phyloP scores from a whole-genome alignment of 2,329 filamentous ascomycete genomes.

The Didymella glomerata region DNA sequence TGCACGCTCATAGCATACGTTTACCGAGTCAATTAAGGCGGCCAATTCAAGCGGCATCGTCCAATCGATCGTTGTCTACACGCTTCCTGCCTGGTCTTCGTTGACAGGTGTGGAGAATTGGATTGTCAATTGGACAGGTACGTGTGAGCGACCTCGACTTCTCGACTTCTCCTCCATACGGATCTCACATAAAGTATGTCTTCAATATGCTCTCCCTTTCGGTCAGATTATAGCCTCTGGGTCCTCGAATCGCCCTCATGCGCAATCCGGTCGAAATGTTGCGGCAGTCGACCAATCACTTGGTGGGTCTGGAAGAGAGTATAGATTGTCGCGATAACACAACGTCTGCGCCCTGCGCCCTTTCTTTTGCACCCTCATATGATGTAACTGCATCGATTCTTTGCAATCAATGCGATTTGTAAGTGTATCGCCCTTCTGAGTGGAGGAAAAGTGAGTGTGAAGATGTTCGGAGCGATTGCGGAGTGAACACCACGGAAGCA shows the following conservation, averaged over 20 bases:
- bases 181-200: not conserved
- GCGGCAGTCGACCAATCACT: not conserved
- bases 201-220: not conserved
- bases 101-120: not conserved
- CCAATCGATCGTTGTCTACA: not conserved
- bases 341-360: not conserved
- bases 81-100: no score
- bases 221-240: not conserved
- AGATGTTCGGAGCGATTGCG: slow-evolving; percentile 9
- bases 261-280: not conserved
- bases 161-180: not conserved
- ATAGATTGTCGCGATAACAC: not conserved
- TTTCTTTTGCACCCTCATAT: not conserved
- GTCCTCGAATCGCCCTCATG: not conserved
- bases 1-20: not conserved
- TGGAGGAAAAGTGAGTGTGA: not conserved
- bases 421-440: not conserved
- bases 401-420: not conserved
- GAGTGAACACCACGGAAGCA: slow-evolving; percentile 11
- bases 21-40: not conserved
- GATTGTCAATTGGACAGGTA: not conserved
- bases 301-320: not conserved
- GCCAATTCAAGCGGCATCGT: not conserved
- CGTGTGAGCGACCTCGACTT: not conserved
- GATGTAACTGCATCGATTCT: not conserved